Base-by-base conservation (phyloP, 2,329 filamentous ascomycete species). In the Alternaria sp. region DNA sequence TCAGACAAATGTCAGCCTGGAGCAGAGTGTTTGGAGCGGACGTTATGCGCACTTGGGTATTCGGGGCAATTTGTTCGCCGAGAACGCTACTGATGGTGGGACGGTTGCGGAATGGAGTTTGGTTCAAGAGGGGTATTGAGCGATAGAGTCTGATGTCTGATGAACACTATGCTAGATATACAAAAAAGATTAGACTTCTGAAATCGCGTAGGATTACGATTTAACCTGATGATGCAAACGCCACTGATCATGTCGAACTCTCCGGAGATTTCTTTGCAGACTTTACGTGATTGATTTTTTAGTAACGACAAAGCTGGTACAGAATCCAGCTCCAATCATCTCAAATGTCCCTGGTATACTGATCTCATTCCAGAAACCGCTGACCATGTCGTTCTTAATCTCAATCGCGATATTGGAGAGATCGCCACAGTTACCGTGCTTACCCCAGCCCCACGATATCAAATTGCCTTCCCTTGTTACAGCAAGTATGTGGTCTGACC, bases 391-490 rank as follows among this genome's bases (percentile, higher is more conserved):
- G 5, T 74, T 71, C 47, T 66, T 65, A 1, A 70, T 46, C 6
- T 67, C 60, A 3, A 62, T 59, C 22, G 49, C 44, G 11, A 68
- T 24, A 1, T 18, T 55, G 1, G 41, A 63, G 7, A 72, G 28
- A 44, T 73, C 59, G 3, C 95, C 95, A 76, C 95, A 99, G 76
- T 99, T 99, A 1, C 95, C 95, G 80, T 99, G 95, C 79, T 98
- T 94, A 2, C 93, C 94, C 95, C 95, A 99, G 20, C 95, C 95
- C 93, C 94, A 98, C 1, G 92, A 87, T 49, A 96, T 80, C 1
- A 97, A 87, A 51, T 89, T 86, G 1, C 87, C 87, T 20, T 85
- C 82, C 9, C 80, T 80, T 0, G 91, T 88, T 26, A 94, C 78
- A 8, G 88, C 92, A 63, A 98, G 79, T n/a, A 87, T 88, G 78